Evolutionary conservation across 495 filamentous ascomycete genomes (phyloP), one percentile per base, ranked within the genome.

Genomic region (Tuber brumale): DNA sequence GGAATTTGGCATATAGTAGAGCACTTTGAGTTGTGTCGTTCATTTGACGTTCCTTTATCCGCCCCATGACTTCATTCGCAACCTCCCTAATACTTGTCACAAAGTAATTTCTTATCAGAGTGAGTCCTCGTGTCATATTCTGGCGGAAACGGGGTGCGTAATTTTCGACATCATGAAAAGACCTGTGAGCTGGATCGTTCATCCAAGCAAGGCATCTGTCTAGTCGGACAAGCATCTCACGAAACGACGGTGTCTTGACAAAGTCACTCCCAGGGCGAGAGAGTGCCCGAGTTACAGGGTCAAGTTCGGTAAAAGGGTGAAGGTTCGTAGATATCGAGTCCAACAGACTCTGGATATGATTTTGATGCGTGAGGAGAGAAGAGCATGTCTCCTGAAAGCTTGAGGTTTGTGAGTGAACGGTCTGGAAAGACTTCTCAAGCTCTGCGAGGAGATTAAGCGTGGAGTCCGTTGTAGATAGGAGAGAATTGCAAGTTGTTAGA

Each of bases 321-420:
- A 97, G 87, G 77, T 97, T 96, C 42, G 91, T 89, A 10, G 91
- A 91, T 70, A 99, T 91, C 43, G 91, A 90, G 77, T 94, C 90
- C 1, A 93, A 92, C 51, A 98, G 86, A 46, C 87, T 87, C 71
- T 91, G 89, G 37, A 97, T 87, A 21, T 91, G 89, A 76, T 88
- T 90, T 83, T 97, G 92, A 71, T 96, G 92, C 5, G 89, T 85
- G 39, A 97, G 83, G 1, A 98, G 85, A 23, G 92, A 92, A 81
- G 97, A 93, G 83, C 95, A 98, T 84, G 95, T 93, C 72, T 91
- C 90, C 83, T 94, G 92, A 83, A 99, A 97, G 46, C 91, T 90
- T 27, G 92, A 92, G 1, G 95, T 97, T 85, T 98, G 95, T 21
- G 88, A 87, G 82, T 97, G 93, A 46, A 99, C 96, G 0, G 90